phyloP scores from a whole-genome alignment of 139 green algal genomes.

The Chlamydomonas sp. region DNA sequence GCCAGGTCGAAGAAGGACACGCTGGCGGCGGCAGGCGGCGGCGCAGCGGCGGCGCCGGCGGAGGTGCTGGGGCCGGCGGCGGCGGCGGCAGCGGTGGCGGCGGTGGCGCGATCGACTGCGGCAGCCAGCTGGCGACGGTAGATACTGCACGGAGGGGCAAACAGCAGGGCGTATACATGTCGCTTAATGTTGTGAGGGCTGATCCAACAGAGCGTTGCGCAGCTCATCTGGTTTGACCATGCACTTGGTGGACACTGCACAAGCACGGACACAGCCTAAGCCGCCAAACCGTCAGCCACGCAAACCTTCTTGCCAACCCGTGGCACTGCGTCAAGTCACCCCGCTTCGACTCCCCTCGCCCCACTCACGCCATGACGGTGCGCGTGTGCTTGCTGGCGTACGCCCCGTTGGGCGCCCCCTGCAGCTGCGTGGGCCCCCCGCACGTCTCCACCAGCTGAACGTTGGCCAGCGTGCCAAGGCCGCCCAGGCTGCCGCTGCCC shows the following conservation, averaged over 20 bases:
- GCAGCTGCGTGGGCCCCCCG: not conserved
- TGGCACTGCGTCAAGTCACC: too few species aligned
- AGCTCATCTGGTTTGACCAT: too few species aligned
- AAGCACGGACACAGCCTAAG: too few species aligned
- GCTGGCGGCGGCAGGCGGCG: not conserved
- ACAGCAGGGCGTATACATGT: too few species aligned
- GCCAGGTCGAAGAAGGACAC: slow-evolving; percentile 43
- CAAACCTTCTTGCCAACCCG: too few species aligned
- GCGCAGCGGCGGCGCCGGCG: not conserved
- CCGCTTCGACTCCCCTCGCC: not conserved
- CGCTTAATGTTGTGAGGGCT: too few species aligned
- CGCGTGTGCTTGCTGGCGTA: not conserved
- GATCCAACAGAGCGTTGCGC: too few species aligned
- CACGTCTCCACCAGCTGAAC: slow-evolving; percentile 17
- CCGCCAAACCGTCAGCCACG: too few species aligned
- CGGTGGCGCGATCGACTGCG: not conserved
- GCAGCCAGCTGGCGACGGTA: slow-evolving; percentile 19
- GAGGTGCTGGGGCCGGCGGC: not conserved
- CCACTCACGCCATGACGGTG: not conserved
- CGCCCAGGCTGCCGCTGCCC: not conserved
- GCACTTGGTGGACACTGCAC: not conserved
- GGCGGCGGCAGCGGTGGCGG: not conserved
- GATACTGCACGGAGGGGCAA: slow-evolving; percentile 29
- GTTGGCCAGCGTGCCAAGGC: not conserved
- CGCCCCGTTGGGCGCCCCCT: slow-evolving; percentile 13